phyloP scores from a whole-genome alignment of 164 flowering plant genomes.

The Malania oleifera region DNA sequence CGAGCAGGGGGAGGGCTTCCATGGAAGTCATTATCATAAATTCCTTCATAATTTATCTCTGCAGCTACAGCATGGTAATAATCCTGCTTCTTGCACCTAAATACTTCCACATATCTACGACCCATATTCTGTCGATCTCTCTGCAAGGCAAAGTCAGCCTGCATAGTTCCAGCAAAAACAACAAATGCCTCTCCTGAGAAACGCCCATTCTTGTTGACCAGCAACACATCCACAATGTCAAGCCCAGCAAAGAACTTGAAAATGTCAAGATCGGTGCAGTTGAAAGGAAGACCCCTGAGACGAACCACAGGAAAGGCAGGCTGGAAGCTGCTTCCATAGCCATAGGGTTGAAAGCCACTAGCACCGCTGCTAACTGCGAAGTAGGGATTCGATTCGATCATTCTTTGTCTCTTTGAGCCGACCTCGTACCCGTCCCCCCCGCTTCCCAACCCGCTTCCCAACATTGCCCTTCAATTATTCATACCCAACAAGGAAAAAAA shows the following conservation, averaged over 20 bases:
- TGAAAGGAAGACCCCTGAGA: constrained; percentile 82
- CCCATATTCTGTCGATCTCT: constrained; percentile 87
- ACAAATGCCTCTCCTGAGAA: constrained; percentile 87
- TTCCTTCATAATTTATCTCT: constrained; percentile 75
- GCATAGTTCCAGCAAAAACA: constrained; percentile 65
- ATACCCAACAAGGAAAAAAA: constrained; percentile 47
- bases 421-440: constrained; percentile 90
- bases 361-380: constrained; percentile 78
- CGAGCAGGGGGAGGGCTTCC: constrained; percentile 59
- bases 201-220: constrained; percentile 62
- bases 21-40: constrained; percentile 44
- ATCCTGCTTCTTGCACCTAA: constrained; percentile 78
- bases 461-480: constrained; percentile 70
- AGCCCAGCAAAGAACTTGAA: constrained; percentile 88
- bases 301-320: constrained; percentile 83
- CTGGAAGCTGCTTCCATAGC: constrained; percentile 33
- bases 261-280: constrained; percentile 82
- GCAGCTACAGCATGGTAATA: constrained; percentile 85
- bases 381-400: constrained; percentile 84
- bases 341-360: constrained; percentile 32
- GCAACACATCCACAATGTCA: constrained; percentile 76
- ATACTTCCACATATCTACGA: constrained; percentile 78
- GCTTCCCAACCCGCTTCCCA: constrained; percentile 87
- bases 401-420: constrained; percentile 86
- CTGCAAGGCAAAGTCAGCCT: constrained; percentile 74